Evolutionary conservation across 345 rosid species (phyloP), one percentile per base, ranked within the genome.

Genomic region (Crucihimalaya himalaica): DNA sequence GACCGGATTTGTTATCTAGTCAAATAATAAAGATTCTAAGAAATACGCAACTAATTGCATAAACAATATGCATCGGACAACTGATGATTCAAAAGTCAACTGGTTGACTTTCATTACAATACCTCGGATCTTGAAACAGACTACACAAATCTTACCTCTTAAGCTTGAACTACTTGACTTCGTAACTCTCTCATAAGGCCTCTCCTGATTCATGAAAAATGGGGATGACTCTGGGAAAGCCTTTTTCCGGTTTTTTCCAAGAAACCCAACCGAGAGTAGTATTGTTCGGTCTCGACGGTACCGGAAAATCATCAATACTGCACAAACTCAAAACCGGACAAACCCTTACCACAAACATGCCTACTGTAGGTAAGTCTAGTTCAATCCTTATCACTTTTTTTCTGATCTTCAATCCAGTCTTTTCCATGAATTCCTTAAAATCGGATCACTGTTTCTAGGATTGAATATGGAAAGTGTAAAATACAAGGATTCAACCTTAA

Each of bases 301-400:
- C 75, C n/a, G 80, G 80, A 35, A 76, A 63, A 35, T 76, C 75
- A 63, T 53, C 75, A 2, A 70, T 76, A 45, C 0, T 63, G 59
- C 75, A 76, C 71, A 63, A 55, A 34, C 80, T 76, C 66, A 70
- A 70, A 70, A 63, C 80, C 35, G 66, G 80, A 63, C 64, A 76
- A 27, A 18, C 0, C 20, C 53, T 70, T 11, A 10, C 35, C 15
- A 47, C 31, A 46, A 63, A 7, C 60, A 76, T 47, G 8, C 52
- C 52, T 10, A 70, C 71, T 18, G 4, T 63, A 46, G 71, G 80
- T 63, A 68, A 73, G 23, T 48, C 7, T 13, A 37, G 8, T 23
- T 2, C 52, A 32, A 23, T 13, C 34, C 20, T 23, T 23, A 23
- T 23, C 25, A 23, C 25, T 23, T 23, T 23, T 23, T 23, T 23